Conservation (phyloP, 805 yeast genomes). For the Candida quercuum region DNA sequence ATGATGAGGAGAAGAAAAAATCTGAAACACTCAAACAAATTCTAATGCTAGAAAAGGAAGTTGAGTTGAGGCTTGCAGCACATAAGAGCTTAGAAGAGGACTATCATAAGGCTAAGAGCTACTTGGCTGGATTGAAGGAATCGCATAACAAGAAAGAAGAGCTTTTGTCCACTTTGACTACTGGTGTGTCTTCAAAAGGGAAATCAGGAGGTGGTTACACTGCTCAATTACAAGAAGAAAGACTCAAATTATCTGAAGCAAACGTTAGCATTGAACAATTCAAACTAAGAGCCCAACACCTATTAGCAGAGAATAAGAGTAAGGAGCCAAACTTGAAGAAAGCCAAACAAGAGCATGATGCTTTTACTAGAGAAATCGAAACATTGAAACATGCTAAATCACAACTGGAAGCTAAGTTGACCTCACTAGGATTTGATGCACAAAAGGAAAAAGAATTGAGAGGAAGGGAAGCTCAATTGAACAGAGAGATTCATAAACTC, state of each 20-base stretch:
- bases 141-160: slow-evolving; percentile 63
- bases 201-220: slow-evolving; percentile 69
- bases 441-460: slow-evolving; percentile 38
- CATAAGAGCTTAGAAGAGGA: slow-evolving; percentile 39
- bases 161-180: slow-evolving; percentile 70
- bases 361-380: slow-evolving; percentile 37
- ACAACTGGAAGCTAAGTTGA: slow-evolving; percentile 36
- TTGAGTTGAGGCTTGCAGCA: slow-evolving; percentile 30
- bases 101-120: slow-evolving; percentile 37
- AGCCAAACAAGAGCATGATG: slow-evolving; percentile 47
- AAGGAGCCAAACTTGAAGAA: slow-evolving; percentile 42
- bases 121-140: slow-evolving; percentile 40
- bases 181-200: slow-evolving; percentile 87
- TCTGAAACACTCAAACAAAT: slow-evolving; percentile 30
- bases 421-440: slow-evolving; percentile 54
- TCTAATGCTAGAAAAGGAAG: slow-evolving; percentile 25
- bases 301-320: slow-evolving; percentile 42
- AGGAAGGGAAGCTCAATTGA: slow-evolving; percentile 37
- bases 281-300: slow-evolving; percentile 51
- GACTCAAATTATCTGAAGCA: slow-evolving; percentile 46
- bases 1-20: slow-evolving; percentile 44
- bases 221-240: slow-evolving; percentile 62
- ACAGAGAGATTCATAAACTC: slow-evolving; percentile 38
- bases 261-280: slow-evolving; percentile 54
- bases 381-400: slow-evolving; percentile 33